A percentile compares a stretch with the other conserved stretches of the same genome.
Conservation (phyloP, 2,329 filamentous ascomycete species). For the Fusarium xylarioides region DNA sequence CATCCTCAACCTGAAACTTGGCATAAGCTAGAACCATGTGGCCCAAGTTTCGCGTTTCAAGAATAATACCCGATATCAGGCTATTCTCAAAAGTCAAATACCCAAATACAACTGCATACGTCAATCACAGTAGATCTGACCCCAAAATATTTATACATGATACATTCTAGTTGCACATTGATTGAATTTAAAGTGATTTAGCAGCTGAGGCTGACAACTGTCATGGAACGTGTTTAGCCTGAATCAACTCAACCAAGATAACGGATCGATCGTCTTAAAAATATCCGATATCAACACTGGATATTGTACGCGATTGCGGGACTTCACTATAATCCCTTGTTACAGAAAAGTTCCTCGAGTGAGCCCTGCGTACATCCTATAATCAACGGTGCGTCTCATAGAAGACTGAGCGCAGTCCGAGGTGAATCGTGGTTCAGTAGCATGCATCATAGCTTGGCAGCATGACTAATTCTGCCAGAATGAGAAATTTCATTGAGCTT, state of each 20-base stretch:
- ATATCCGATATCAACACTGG: not conserved
- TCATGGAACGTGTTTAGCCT: not conserved
- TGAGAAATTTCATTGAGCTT: not conserved
- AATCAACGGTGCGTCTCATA: not conserved
- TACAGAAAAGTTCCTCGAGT: not conserved
- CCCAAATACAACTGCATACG: not conserved
- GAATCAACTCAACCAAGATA: not conserved
- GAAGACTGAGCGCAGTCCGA: not conserved
- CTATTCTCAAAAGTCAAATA: constrained; percentile 5
- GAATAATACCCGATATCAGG: not conserved
- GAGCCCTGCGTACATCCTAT: not conserved
- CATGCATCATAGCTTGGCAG: not conserved
- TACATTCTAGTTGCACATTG: not conserved
- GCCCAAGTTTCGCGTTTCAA: constrained; percentile 7
- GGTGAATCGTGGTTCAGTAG: not conserved
- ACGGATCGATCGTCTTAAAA: not conserved
- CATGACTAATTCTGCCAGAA: not conserved
- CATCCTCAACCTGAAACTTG: constrained; percentile 4
- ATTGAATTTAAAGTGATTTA: not conserved
- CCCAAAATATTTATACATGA: not conserved
- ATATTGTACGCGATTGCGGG: not conserved
- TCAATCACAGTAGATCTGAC: not conserved
- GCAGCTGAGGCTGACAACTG: not conserved
- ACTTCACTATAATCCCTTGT: not conserved
- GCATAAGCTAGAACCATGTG: not conserved